These are phyloP conservation scores for Cytauxzoon felis DNA, from an alignment of 169 alveolate genomes.

Conservation along the genomic window DNA sequence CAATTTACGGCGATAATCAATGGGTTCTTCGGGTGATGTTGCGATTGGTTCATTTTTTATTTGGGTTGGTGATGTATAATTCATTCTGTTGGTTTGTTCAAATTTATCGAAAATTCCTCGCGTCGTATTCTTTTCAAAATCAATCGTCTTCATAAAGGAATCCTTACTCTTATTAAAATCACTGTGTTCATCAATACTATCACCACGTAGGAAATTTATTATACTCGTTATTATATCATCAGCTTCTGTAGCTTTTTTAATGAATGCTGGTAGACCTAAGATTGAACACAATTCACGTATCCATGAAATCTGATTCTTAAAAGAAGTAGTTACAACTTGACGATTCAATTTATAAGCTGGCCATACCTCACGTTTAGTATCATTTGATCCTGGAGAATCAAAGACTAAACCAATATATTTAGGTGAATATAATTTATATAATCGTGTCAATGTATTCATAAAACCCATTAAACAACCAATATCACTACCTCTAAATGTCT, in stretches of 20 bases:
- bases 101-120: conserved; percentile 52
- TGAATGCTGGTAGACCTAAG: conserved; percentile 68
- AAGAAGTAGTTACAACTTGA: conserved; percentile 59
- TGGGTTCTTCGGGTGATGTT: not conserved
- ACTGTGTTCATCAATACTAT: conserved; percentile 3
- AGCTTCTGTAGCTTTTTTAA: conserved; percentile 64
- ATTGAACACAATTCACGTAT: conserved; percentile 69
- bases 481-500: conserved; percentile 65
- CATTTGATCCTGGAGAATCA: conserved; percentile 73
- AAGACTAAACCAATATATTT: conserved; percentile 67
- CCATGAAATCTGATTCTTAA: conserved; percentile 67
- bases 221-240: conserved; percentile 69
- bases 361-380: conserved; percentile 67
- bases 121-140: not conserved
- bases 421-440: conserved; percentile 64
- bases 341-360: conserved; percentile 70
- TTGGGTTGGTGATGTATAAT: not conserved
- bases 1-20: not conserved
- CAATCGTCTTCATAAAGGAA: not conserved
- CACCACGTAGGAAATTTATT: conserved; percentile 54
- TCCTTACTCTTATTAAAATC: not conserved
- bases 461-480: conserved; percentile 72
- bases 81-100: not conserved
- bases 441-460: conserved; percentile 67
- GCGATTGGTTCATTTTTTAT: not conserved